Base-by-base conservation (phyloP, 1,284 basidiomycete genomes). In the Cryptococcus maquisensis region DNA sequence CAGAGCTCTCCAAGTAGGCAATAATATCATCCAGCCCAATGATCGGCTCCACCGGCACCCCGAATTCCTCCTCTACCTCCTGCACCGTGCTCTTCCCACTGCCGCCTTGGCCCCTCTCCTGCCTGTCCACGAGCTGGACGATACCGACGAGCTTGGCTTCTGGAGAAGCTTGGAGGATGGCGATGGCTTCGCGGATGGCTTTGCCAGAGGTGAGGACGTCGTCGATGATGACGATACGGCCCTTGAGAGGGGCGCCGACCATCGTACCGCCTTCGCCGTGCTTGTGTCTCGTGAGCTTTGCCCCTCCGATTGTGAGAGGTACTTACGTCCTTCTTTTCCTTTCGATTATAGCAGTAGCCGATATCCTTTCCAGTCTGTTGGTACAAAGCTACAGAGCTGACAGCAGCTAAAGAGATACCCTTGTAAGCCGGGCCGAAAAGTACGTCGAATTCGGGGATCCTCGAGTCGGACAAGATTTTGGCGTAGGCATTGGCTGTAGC, bases 401-500 rank as follows among this genome's bases (percentile, higher is more conserved):
- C 84, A 0, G 95, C 88, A 0, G 92, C 94, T 47, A 99, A 84
- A 0, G 95, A 85, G 68, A 98, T 98, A 40, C 93, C 95, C 78
- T 98, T 98, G 81, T 98, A 98, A 3, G 96, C 95, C 0, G 95
- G 96, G 0, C 95, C 96, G 68, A 98, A 97, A 28, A 98, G 81
- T 42, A 98, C 83, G 66, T 96, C 92, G 65, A 97, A 96, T 51
- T 80, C 66, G 2, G 86, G 85, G 15, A 88, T 74, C 1, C 80
- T 71, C 4, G 74, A 74, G 7, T 65, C 60, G 4, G 73, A 61
- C 10, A 79, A 64, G 26, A 80, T 71, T 50, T 84, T 76, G 4
- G 95, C 91, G 67, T 96, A 98, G 15, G 94, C 91, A n/a, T 82
- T 80, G 8, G 92, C 86, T 26, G 96, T 80, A 7, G 86, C 81